These are phyloP conservation scores for Rutidosis leptorrhynchoides DNA, from an alignment of 129 eudicot genomes.

Conservation along the genomic window DNA sequence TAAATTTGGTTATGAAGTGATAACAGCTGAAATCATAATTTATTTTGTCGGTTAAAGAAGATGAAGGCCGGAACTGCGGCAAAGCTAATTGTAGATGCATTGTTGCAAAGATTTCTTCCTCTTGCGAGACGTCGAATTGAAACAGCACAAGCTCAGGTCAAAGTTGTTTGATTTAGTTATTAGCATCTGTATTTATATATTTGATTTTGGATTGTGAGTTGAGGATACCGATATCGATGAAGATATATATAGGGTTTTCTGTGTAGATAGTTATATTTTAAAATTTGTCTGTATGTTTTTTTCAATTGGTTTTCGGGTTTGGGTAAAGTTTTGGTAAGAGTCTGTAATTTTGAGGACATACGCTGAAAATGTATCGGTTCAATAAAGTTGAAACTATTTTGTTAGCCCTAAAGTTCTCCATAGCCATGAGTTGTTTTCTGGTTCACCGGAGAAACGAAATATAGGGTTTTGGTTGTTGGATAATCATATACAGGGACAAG, in stretches of 20 bases:
- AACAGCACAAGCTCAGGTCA: slow-evolving; percentile 97
- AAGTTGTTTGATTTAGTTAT: background rate
- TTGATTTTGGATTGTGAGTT: slow-evolving; percentile 5
- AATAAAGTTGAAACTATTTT: background rate
- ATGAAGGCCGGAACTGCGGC: slow-evolving; percentile 99
- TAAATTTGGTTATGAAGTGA: slow-evolving; percentile 33
- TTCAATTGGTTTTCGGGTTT: background rate
- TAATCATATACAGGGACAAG: too few species aligned
- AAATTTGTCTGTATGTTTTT: background rate
- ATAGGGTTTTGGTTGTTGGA: slow-evolving; percentile 10
- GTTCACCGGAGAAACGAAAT: background rate
- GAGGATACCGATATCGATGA: slow-evolving; percentile 6
- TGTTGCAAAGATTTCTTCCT: slow-evolving; percentile 94
- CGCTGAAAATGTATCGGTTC: background rate
- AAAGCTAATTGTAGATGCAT: slow-evolving; percentile 90
- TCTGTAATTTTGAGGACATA: slow-evolving; percentile 1
- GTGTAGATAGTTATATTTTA: background rate
- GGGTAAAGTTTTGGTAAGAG: background rate
- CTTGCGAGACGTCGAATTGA: slow-evolving; percentile 98
- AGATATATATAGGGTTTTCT: background rate
- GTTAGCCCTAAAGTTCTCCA: background rate
- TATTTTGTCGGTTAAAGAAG: slow-evolving; percentile 30
- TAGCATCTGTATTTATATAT: slow-evolving; percentile 18
- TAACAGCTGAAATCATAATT: slow-evolving; percentile 24
- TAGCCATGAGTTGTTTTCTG: background rate